Base-by-base conservation (phyloP, 371 early-diverging fungal species). In the Nematocida parisii region DNA sequence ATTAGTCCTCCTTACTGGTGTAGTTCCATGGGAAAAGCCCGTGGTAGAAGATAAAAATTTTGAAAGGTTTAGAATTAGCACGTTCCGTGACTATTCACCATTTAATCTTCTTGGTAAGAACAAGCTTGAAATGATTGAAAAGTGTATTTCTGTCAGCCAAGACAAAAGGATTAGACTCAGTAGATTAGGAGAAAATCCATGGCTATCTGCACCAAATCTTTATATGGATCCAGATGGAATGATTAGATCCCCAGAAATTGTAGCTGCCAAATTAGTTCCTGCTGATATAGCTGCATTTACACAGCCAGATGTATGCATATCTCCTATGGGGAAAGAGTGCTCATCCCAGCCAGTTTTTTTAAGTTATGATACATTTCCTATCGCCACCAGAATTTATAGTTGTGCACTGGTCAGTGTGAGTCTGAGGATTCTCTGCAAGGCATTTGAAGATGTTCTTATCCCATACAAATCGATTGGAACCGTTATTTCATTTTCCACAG, bases 81-180 rank as follows among this genome's bases (percentile, higher is more conserved):
- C 58, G 55, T 71, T 66, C 44, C 61, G 81, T 27, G 67, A 81
- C 50, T 80, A 82, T 58, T 61, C 72, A 24, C 84, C 84, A 42
- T 85, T 85, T 56, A 83, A 47, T 9, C 47, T 66, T 5, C 75
- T 87, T 24, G 20, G 61, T 27, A 62, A 71, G 15, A 44, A 71
- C 11, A 74, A 72, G 54, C 56, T 82, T 5, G 22, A 47, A 20
- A 86, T 97, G 66, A 85, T 96, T 46, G 89, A 90, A 72, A 90
- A 91, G 71, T 95, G 96, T 91, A 87, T 96, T 39, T 93, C 93
- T 9, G 92, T 93, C 15, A 92, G 94, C 84, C 95, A 95, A 11
- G 84, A 88, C 56, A 89, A 91, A 77, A 87, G 98, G 55, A 93
- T 93, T 61, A 64, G 39, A 13, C 39, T 83, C n/a, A 33, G 60